Evolutionary conservation across 2,329 filamentous ascomycete species (phyloP).

Genomic region (Paracamarosporium sp.): DNA sequence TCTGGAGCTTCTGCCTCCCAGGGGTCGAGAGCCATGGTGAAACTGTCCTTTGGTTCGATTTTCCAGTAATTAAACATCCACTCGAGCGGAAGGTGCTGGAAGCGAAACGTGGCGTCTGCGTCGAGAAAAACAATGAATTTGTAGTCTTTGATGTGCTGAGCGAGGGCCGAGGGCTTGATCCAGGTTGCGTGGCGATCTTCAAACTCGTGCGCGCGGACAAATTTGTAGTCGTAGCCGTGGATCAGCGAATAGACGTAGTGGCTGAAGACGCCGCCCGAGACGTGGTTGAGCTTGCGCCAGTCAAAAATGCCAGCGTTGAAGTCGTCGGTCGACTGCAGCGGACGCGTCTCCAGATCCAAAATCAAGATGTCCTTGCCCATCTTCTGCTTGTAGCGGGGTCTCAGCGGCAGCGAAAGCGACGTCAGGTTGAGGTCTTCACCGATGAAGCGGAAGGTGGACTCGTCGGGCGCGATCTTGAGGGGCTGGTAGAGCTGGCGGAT

Average conservation of each 20-base stretch:
- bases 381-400: constrained; percentile 39
- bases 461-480: constrained; percentile 33
- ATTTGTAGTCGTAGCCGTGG: constrained; percentile 59
- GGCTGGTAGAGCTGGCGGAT: constrained; percentile 40
- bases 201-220: constrained; percentile 51
- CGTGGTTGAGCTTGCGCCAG: constrained; percentile 46
- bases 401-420: constrained; percentile 31
- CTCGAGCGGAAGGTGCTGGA: constrained; percentile 56
- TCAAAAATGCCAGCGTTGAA: constrained; percentile 41
- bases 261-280: constrained; percentile 45
- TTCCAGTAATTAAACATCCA: constrained; percentile 61
- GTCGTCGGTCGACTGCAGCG: constrained; percentile 37
- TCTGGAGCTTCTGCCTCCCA: constrained; percentile 38
- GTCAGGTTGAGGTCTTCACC: constrained; percentile 37
- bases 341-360: constrained; percentile 45
- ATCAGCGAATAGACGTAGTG: constrained; percentile 51
- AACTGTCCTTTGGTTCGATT: constrained; percentile 49
- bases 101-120: constrained; percentile 55
- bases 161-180: constrained; percentile 53
- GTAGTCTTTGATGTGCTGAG: constrained; percentile 46
- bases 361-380: constrained; percentile 45
- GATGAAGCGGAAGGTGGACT: constrained; percentile 39
- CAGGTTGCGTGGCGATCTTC: constrained; percentile 54
- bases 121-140: constrained; percentile 59
- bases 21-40: constrained; percentile 57